Evolutionary conservation across 306 rosid species (phyloP).

Genomic region (Trifolium repens): DNA sequence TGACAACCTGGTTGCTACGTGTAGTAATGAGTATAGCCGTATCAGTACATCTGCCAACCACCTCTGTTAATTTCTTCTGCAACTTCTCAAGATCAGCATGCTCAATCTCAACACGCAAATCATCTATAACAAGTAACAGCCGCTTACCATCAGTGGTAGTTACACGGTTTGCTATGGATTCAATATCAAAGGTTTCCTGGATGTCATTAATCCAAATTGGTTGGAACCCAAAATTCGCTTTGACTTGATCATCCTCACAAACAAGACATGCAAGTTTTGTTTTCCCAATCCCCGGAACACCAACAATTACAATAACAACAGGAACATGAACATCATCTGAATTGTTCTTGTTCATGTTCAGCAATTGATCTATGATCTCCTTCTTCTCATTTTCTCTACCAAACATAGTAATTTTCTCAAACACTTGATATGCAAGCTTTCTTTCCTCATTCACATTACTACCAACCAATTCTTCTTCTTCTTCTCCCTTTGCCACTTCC

Average conservation of each 20-base stretch:
- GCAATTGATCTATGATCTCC: background rate
- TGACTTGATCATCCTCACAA: slow-evolving; percentile 9
- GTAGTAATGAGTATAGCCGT: slow-evolving; percentile 1
- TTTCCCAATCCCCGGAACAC: slow-evolving; percentile 27
- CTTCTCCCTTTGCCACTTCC: too few relatives aligned
- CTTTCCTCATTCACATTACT: background rate
- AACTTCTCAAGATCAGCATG: background rate
- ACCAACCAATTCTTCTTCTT: background rate
- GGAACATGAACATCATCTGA: background rate
- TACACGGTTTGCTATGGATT: background rate
- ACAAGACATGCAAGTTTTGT: slow-evolving; percentile 20
- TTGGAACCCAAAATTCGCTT: background rate
- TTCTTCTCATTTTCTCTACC: slow-evolving; percentile 25
- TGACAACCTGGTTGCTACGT: background rate
- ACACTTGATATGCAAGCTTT: too few relatives aligned
- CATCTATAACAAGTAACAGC: background rate
- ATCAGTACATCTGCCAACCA: background rate
- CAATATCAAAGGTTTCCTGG: background rate
- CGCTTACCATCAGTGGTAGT: accelerated
- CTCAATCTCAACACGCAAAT: background rate
- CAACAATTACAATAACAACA: background rate
- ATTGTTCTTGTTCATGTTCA: background rate
- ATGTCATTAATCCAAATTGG: background rate
- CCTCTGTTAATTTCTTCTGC: background rate
- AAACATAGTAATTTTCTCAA: background rate